Conservation (phyloP, 352 stramenopile genomes). For the Phytophthora uliginosa region DNA sequence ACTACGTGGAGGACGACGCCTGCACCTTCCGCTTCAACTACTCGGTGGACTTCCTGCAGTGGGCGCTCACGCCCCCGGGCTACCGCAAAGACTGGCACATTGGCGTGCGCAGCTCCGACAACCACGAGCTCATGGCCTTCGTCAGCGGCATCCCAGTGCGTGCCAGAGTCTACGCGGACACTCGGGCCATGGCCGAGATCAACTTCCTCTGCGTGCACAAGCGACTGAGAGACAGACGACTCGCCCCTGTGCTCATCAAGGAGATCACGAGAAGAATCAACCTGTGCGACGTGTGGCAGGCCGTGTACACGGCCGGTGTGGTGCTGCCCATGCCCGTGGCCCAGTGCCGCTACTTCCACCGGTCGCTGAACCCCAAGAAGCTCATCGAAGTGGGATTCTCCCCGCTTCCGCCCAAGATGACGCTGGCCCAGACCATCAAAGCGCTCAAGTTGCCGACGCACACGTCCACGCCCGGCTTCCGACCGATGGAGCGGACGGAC, state of each 20-base stretch:
- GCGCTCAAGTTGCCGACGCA: conserved; percentile 86
- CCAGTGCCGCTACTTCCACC: conserved; percentile 97
- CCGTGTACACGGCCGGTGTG: conserved; percentile 99
- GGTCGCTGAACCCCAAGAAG: conserved; percentile 98
- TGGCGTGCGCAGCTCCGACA: conserved; percentile 94
- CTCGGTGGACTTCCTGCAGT: conserved; percentile 85
- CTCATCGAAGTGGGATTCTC: conserved; percentile 99
- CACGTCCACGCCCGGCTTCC: conserved; percentile 50
- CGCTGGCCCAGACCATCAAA: conserved; percentile 95
- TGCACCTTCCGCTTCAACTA: conserved; percentile 97
- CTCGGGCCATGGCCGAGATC: conserved; percentile 93
- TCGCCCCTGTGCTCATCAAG: conserved; percentile 99
- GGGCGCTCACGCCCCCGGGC: conserved; percentile 95
- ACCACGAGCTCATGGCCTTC: conserved; percentile 97
- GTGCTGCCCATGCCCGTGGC: conserved; percentile 97
- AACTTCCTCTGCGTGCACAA: conserved; percentile 99
- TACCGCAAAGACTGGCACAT: conserved; percentile 96
- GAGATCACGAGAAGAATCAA: conserved; percentile 99
- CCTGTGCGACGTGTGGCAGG: conserved; percentile 93
- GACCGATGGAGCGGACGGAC: conserved; percentile 65
- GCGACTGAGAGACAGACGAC: conserved; percentile 96
- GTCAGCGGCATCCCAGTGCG: conserved; percentile 97
- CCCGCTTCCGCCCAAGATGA: conserved; percentile 93
- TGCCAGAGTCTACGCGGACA: conserved; percentile 67
- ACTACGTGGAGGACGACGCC: conserved; percentile 99